Base-by-base conservation (phyloP, 1,284 basidiomycete species). In the Pterulicium gracile region DNA sequence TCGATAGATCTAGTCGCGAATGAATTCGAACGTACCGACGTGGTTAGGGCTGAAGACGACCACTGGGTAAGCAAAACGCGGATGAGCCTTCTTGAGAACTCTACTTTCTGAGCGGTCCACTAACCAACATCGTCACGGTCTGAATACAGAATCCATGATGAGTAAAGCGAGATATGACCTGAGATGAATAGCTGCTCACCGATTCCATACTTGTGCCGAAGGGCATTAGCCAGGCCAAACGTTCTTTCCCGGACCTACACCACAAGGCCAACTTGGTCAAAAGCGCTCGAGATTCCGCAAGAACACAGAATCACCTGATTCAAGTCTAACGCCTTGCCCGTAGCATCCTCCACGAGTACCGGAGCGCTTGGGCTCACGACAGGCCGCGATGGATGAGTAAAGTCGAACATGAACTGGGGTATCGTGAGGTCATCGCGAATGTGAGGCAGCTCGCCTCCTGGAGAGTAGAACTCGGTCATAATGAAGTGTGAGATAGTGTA, bases 351-450 rank as follows among this genome's bases (percentile, higher is more conserved):
- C 45, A 85, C 75, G 35, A 88, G 63, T 73, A 77, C 86, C 2
- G 81, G 77, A 2, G 61, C 56, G 35, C 61, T 61, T 1, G 60
- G 51, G 14, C 63, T 66, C 39, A 75, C 64, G 7, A 56, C 24
- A 1, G 81, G 81, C 24, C 73, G 67, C 15, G 62, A 50, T 1
- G 75, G 68, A 43, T 77, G 71, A 22, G 70, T 56, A 4, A 60
- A 58, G 53, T 82, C 77, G 21, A 88, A 69, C 40, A 88, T 68
- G 59, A 89, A 88, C 62, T 89, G 87, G 2, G 78, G 71, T 18
- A 88, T 68, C 10, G 80, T 81, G 45, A 88, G 61, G 61, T 88
- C 64, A 56, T 85, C 80, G 10, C 85, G 86, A 50, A 86, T 77
- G 49, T 56, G 53, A 13, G 71, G 70, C 19, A 77, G 59, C 36